Conservation (phyloP, 2,329 filamentous ascomycete species). For the Pestalotiopsis sp. region DNA sequence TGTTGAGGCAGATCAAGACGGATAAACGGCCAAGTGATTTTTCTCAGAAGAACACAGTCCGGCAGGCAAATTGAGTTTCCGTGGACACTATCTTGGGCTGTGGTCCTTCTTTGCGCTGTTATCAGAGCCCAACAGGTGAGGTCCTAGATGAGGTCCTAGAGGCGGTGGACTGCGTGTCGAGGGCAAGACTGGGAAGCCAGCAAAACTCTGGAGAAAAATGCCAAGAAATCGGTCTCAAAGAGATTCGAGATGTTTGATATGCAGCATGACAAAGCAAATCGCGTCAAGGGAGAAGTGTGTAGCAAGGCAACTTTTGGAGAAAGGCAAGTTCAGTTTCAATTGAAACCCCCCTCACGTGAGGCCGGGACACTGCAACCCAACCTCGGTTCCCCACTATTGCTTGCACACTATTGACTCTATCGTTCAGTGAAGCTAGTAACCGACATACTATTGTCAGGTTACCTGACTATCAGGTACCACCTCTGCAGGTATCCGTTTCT, state of each 20-base stretch:
- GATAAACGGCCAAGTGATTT: no score
- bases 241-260: not conserved
- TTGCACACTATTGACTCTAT: no score
- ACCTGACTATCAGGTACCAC: not conserved
- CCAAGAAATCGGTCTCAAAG: not conserved
- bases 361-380: not conserved
- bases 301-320: not conserved
- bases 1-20: not conserved
- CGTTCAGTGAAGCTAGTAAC: no score
- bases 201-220: not conserved
- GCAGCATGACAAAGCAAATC: not conserved
- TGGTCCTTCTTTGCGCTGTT: not conserved
- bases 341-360: not conserved
- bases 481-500: conserved; percentile 6
- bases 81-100: not conserved
- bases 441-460: no score
- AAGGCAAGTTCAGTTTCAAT: not conserved
- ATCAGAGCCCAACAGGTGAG: not conserved
- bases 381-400: not conserved
- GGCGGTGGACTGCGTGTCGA: not conserved
- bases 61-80: not conserved
- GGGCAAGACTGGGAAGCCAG: not conserved
- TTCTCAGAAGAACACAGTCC: not conserved
- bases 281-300: not conserved
- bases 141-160: no score